phyloP scores from a whole-genome alignment of 805 yeast genomes.

The Candida adriatica region DNA sequence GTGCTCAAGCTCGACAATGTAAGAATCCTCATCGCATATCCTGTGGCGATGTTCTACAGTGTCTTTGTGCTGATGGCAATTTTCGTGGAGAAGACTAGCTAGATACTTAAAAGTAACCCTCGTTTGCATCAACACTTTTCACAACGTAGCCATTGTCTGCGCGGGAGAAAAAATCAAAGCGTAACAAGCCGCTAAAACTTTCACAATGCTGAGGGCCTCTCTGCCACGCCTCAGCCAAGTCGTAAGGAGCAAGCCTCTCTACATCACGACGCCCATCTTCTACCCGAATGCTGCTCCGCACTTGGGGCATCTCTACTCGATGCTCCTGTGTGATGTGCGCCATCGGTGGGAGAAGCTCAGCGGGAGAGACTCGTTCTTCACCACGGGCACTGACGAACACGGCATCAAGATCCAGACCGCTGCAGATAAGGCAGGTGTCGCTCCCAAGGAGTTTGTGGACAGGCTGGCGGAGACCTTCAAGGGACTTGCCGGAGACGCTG shows the following conservation, averaged over 20 bases:
- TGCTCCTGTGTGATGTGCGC: conserved; percentile 75
- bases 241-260: conserved; percentile 21
- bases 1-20: conserved; percentile 79
- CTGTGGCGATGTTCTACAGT: conserved; percentile 83
- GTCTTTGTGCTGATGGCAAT: conserved; percentile 95
- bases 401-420: conserved; percentile 91
- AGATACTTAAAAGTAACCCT: background rate
- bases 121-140: background rate
- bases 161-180: too few relatives aligned
- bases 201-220: conserved; percentile 7
- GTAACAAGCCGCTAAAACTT: too few relatives aligned
- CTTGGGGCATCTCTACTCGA: conserved; percentile 85
- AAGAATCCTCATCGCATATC: conserved; percentile 88
- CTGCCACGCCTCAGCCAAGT: conserved; percentile 5
- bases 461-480: conserved; percentile 57
- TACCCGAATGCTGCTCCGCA: conserved; percentile 96
- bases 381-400: conserved; percentile 97
- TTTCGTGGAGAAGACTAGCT: conserved; percentile 40
- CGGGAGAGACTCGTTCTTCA: conserved; percentile 41
- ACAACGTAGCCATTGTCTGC: too few relatives aligned
- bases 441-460: conserved; percentile 71
- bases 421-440: conserved; percentile 46
- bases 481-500: conserved; percentile 48
- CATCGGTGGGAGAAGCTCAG: conserved; percentile 61
- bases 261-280: conserved; percentile 86